These are phyloP conservation scores for Chloris gayana DNA, from an alignment of 176 grass and related monocot species.

Conservation along the genomic window DNA sequence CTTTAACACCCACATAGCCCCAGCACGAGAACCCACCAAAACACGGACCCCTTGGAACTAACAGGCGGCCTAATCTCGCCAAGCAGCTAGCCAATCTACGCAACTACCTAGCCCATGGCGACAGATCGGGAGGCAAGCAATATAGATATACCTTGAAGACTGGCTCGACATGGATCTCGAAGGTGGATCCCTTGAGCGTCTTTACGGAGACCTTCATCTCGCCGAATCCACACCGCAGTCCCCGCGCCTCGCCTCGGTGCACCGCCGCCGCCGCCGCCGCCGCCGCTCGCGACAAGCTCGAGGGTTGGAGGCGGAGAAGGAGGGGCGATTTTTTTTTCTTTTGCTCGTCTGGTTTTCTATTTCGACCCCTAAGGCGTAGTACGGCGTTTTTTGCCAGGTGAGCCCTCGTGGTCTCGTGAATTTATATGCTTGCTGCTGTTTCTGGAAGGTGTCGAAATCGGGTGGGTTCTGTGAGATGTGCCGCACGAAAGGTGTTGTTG, in stretches of 20 bases:
- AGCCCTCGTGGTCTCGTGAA: not conserved
- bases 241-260: slow-evolving; percentile 9
- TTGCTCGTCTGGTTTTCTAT: slow-evolving; percentile 24
- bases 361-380: slow-evolving; percentile 15
- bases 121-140: slow-evolving; percentile 33
- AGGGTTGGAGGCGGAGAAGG: slow-evolving; percentile 26
- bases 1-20: not conserved
- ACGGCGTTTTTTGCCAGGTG: slow-evolving; percentile 9
- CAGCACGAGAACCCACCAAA: not conserved
- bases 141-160: slow-evolving; percentile 58
- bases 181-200: slow-evolving; percentile 78
- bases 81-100: not conserved
- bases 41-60: not conserved
- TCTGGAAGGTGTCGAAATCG: not conserved
- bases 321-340: not conserved
- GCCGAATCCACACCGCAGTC: not conserved
- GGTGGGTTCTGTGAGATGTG: no score
- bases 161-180: slow-evolving; percentile 71
- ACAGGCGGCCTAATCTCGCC: not conserved
- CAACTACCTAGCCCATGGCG: not conserved
- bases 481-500: not conserved
- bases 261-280: not conserved
- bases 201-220: slow-evolving; percentile 84
- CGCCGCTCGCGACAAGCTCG: slow-evolving; percentile 20
- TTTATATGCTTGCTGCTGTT: not conserved